Percentiles rank a stretch among this genome's conserved stretches.
Evolutionary conservation across 1,139 yeast genomes (phyloP).

Genomic region (Eremothecium gossypii): DNA sequence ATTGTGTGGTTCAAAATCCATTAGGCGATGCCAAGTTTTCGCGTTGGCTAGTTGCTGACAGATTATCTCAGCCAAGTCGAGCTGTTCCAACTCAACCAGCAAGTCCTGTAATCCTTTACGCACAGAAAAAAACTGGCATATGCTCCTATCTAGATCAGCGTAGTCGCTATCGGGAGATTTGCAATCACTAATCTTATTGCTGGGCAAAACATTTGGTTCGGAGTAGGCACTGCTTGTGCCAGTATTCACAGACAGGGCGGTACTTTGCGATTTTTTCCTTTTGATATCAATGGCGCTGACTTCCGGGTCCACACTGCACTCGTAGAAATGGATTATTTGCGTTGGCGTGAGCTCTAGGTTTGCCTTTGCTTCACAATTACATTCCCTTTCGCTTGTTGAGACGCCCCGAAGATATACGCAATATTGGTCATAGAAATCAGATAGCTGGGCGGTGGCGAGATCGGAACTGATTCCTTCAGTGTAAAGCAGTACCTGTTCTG

Average conservation of each 20-base stretch:
- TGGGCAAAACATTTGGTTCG: neutral
- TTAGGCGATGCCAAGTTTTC: slow-evolving; percentile 17
- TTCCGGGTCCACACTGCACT: neutral
- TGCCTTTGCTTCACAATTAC: slow-evolving; percentile 14
- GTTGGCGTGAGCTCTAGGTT: slow-evolving; percentile 20
- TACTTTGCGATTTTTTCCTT: neutral
- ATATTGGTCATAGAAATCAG: neutral
- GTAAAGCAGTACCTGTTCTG: slow-evolving; percentile 10
- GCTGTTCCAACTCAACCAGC: slow-evolving; percentile 6
- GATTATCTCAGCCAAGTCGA: slow-evolving; percentile 9
- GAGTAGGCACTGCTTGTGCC: neutral
- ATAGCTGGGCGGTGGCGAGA: neutral
- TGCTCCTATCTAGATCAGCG: neutral
- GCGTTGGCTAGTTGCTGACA: slow-evolving; percentile 13
- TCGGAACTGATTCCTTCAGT: slow-evolving; percentile 3
- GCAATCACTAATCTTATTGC: neutral
- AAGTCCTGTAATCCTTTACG: slow-evolving; percentile 11
- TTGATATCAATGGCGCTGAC: neutral
- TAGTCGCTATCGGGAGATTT: neutral
- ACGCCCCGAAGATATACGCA: neutral
- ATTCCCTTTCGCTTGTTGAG: neutral
- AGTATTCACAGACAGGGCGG: neutral
- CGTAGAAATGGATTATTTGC: slow-evolving; percentile 24
- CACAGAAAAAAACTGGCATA: slow-evolving; percentile 15
- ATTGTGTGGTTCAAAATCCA: slow-evolving; percentile 11